Evolutionary conservation across 1,139 yeast genomes (phyloP), one percentile per base, ranked within the genome.

Genomic region (Nakaseomyces nivariensis): DNA sequence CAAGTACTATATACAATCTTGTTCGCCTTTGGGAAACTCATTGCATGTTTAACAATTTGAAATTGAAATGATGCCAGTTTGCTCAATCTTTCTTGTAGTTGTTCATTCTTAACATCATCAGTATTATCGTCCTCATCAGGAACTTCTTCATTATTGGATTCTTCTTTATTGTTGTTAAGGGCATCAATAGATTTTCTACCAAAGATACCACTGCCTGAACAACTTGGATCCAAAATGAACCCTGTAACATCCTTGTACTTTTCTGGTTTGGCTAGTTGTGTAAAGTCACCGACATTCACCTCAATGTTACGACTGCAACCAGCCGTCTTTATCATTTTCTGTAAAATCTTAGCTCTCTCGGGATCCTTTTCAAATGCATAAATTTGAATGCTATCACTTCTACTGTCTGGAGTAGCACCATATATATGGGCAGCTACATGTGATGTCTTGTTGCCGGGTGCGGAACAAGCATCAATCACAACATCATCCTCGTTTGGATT

Each of bases 401-500:
- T 50, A 4, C 43, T 51, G 1, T 56, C 53, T 10, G 57, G 55
- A 0, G 52, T 51, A 3, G 56, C 51, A 29, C 48, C 50, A 53
- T 66, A 63, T 54, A 73, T 65, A 63, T 78, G 70, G 1, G 95
- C 78, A 0, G 97, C 96, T 31, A 84, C 72, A 68, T 90, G 97
- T 0, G 97, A 87, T 0, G 99, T 92, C 66, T 92, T 94, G 67
- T 92, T 92, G 5, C 99, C 99, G 1, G 99, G 99, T 0, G 99
- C 98, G 2, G 98, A 89, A 69, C 97, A 90, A 0, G 97, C 86
- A 68, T 92, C 99, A 43, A 92, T 85, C 6, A 89, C 78, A 46
- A 74, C 69, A 51, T 75, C 79, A 4, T 76, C 75, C 11, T 77
- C 72, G 0, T 62, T 54, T 0, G 89, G 84, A 54, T 78, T 73